Evolutionary conservation across 2,329 filamentous ascomycete genomes (phyloP), one percentile per base, ranked within the genome.

Genomic region (Hypomyces perniciosus): DNA sequence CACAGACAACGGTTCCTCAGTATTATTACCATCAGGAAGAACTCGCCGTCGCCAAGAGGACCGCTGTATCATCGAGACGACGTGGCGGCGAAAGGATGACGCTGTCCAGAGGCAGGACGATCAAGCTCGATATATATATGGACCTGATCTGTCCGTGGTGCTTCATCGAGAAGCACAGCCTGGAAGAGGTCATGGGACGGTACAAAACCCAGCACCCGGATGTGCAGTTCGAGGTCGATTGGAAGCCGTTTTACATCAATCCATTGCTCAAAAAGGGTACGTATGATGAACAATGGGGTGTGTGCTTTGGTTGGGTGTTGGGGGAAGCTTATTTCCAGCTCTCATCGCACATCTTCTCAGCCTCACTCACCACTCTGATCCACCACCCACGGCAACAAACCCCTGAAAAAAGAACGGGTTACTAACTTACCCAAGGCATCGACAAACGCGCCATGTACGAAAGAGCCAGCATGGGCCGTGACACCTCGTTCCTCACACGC

Each of bases 71-170:
- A 20, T 33, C 40, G 48, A 35, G 43, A 41, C 42, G 44, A 13
- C 20, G 33, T 12, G 31, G 4, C 10, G 38, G 44, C 38, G n/a
- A 30, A 39, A 44, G 42, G 28, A 41, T 29, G 39, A 28, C 35
- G 13, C 43, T 33, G 20, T 12, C 35, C 9, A 30, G 26, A 31
- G 30, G 47, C 8, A 47, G 34, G 9, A 27, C 44, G 13, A 48
- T 54, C 44, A 41, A 38, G 33, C 70, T 79, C 52, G 72, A 77
- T 44, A 63, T 77, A 42, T 73, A 77, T 56, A 64, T 72, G 35
- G 77, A 80, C 59, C 68, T 74, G 6, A 64, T 76, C 35, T 80
- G 77, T 52, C 74, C 76, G 4, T 79, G 74, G 67, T 78, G 73
- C 57, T 80, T 76, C 57, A 66, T 79, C 52, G 70, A 72, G 51